Conservation (phyloP, 2,329 filamentous ascomycete species). For the Xylariales sp. region DNA sequence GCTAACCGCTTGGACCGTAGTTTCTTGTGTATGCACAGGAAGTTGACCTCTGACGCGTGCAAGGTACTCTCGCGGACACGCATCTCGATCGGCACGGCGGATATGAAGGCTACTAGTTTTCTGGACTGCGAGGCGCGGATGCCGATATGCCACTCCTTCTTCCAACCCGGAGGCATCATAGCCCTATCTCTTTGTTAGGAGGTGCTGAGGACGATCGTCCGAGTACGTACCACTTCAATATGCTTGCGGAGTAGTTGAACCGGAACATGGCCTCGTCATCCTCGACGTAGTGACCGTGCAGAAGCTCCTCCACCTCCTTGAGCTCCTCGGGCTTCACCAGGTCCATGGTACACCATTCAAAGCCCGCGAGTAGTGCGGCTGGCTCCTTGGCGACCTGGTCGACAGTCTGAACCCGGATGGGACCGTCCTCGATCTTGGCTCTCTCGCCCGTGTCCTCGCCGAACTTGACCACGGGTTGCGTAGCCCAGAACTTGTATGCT, state of each 20-base stretch:
- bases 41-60: conserved; percentile 90
- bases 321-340: conserved; percentile 72
- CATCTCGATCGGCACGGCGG: conserved; percentile 80
- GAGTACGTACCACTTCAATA: conserved; percentile 79
- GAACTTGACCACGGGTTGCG: conserved; percentile 89
- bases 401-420: conserved; percentile 73
- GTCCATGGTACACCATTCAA: conserved; percentile 93
- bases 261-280: conserved; percentile 96
- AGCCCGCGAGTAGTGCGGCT: conserved; percentile 69
- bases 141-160: conserved; percentile 89
- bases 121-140: conserved; percentile 78
- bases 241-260: conserved; percentile 88
- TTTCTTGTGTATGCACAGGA: conserved; percentile 97
- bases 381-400: conserved; percentile 77
- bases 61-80: conserved; percentile 73
- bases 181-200: conserved; percentile 53
- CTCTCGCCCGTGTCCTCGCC: conserved; percentile 48
- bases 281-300: conserved; percentile 94
- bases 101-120: conserved; percentile 88
- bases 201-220: neutral
- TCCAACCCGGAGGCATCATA: conserved; percentile 91
- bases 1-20: conserved; percentile 87
- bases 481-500: conserved; percentile 98
- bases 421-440: conserved; percentile 65
- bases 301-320: conserved; percentile 84